Conservation (phyloP, 495 filamentous ascomycete genomes). For the Copromyces sp. region DNA sequence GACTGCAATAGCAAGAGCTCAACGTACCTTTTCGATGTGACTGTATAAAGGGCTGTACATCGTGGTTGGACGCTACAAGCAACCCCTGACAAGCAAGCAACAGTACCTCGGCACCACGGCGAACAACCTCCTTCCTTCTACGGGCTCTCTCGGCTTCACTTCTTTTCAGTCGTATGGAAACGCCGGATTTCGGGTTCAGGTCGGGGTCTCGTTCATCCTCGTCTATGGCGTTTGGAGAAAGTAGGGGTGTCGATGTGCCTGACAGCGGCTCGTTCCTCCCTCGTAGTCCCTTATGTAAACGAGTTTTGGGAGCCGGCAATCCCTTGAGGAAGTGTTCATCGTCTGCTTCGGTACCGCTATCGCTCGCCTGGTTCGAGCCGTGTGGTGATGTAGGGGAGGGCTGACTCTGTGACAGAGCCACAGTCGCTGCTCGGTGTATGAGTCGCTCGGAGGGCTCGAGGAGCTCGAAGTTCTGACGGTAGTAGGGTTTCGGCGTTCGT, state of each 20-base stretch:
- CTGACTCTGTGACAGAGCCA: conserved; percentile 1
- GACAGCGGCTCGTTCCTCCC: conserved; percentile 40
- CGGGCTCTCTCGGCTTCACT: conserved; percentile 23
- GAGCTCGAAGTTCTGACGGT: conserved; percentile 43
- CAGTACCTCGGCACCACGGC: conserved; percentile 35
- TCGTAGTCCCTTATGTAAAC: conserved; percentile 64
- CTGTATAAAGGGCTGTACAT: conserved; percentile 17
- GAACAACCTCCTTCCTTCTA: conserved; percentile 32
- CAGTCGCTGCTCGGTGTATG: not conserved
- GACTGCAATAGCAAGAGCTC: conserved; percentile 17
- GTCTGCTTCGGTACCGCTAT: conserved; percentile 86
- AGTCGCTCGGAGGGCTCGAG: conserved; percentile 32
- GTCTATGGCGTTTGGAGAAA: conserved; percentile 49
- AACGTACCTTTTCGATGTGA: conserved; percentile 12
- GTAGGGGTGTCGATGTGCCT: conserved; percentile 43
- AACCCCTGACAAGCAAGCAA: conserved; percentile 35
- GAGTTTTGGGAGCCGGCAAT: conserved; percentile 61
- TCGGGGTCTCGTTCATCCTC: conserved; percentile 31
- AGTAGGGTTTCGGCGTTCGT: conserved; percentile 71
- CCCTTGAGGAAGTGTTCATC: conserved; percentile 78
- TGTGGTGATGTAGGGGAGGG: conserved; percentile 20
- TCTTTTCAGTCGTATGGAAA: conserved; percentile 6
- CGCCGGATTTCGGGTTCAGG: not conserved
- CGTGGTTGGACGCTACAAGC: conserved; percentile 21
- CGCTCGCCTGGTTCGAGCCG: conserved; percentile 54